Evolutionary conservation across 2,329 filamentous ascomycete genomes (phyloP), one percentile per base, ranked within the genome.

Genomic region (Phaeosphaeria sp.): DNA sequence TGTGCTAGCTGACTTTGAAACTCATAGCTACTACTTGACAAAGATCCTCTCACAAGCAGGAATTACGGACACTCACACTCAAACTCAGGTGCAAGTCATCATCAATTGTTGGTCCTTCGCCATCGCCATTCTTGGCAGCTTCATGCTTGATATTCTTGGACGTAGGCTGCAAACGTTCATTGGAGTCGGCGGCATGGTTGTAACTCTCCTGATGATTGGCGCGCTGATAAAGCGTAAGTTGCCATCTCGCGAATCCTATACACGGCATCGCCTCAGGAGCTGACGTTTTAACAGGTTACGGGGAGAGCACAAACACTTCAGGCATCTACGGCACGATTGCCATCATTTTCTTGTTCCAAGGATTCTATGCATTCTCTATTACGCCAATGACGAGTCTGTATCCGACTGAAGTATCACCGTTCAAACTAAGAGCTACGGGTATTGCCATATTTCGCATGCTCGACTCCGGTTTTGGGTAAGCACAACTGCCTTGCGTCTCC

Each of bases 21-120:
- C 11, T 11, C 15, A 1, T n/a, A 73, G 72, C 13, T 54, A 56
- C 58, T 81, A 80, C 62, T 74, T 82, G 4, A 78, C 79, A 1
- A 59, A 67, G 1, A 78, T 81, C 65, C 75, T 84, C 0, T 72
- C 76, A 48, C 79, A 77, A 15, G 82, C 82, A 2, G 83, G 82
- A 1, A 79, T 85, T 39, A 80, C 76, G 1, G 70, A 80, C 57
- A 64, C 73, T 0, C 74, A 72, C 6, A 73, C 77, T 2, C 82
- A 84, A 56, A 72, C 83, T 3, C 72, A 81, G 58, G 76, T 77
- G 47, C 61, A 62, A 17, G 47, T 59, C 41, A 59, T 61, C 39
- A 54, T 64, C 22, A 55, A 51, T 7, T 46, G 44, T n/a, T 64
- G 58, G 58, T 51, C 55, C 17, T 50, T 64, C 6, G 50, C 56